phyloP scores from a whole-genome alignment of 441 rosid species.

The Corymbia calophylla region DNA sequence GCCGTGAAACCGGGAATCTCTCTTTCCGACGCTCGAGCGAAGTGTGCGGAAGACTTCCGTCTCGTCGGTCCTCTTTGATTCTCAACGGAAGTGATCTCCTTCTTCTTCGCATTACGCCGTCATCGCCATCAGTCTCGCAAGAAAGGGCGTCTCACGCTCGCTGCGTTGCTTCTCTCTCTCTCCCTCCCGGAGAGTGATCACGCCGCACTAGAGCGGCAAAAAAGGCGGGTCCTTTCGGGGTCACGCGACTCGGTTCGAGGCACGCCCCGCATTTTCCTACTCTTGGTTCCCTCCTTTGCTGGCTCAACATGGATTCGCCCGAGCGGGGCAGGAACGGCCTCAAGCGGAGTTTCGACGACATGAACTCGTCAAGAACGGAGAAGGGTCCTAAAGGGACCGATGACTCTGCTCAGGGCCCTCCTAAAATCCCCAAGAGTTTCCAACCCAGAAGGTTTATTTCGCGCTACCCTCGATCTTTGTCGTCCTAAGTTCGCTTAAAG shows the following conservation, averaged over 20 bases:
- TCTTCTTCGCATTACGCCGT: not conserved
- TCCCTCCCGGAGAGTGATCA: not conserved
- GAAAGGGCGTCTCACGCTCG: not conserved
- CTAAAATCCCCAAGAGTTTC: not conserved
- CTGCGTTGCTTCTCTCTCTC: not conserved
- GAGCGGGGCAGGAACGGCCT: conserved; percentile 11
- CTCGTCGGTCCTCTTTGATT: not conserved
- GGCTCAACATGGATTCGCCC: conserved; percentile 12
- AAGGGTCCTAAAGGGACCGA: not conserved
- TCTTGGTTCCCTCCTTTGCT: not conserved
- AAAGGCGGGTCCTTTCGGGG: not conserved
- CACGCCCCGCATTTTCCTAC: not conserved
- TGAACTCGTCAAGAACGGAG: conserved; percentile 16
- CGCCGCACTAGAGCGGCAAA: not conserved
- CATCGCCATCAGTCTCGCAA: not conserved
- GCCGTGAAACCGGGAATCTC: too few species aligned
- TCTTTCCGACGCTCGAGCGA: not conserved
- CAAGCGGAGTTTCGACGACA: conserved; percentile 34
- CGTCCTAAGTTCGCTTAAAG: not conserved
- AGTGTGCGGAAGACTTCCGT: not conserved
- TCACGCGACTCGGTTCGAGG: not conserved
- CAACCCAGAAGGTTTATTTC: conserved; percentile 39
- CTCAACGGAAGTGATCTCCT: too few species aligned
- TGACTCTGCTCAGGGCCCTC: not conserved
- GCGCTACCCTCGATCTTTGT: not conserved